These are phyloP conservation scores for Bruguiera sexangula DNA, from an alignment of 345 rosid genomes.

Conservation along the genomic window DNA sequence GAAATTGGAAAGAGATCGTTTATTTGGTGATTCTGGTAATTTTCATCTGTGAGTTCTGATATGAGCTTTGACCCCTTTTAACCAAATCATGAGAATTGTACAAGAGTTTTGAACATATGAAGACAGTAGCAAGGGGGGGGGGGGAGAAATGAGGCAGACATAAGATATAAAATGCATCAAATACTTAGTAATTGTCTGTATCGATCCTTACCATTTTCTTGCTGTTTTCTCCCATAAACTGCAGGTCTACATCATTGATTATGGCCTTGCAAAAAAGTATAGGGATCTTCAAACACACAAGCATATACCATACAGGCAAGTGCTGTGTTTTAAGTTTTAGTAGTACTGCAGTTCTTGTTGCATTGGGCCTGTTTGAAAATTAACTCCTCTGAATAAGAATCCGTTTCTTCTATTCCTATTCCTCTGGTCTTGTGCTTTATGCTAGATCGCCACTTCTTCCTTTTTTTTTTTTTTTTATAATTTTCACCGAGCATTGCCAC, in stretches of 20 bases:
- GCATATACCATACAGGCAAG: slow-evolving; percentile 34
- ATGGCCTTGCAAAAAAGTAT: slow-evolving; percentile 36
- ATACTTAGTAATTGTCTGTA: no score
- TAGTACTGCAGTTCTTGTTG: no score
- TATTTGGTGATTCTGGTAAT: neutral
- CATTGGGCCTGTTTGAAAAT: no score
- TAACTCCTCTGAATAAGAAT: no score
- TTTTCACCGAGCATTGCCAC: no score
- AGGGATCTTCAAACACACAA: slow-evolving; percentile 37
- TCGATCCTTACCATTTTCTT: neutral
- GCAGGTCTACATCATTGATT: slow-evolving; percentile 35
- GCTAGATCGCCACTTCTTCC: no score
- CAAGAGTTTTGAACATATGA: neutral
- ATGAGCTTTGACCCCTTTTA: neutral
- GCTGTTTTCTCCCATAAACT: neutral
- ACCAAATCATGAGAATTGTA: neutral
- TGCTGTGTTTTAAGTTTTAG: neutral
- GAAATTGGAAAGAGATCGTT: neutral
- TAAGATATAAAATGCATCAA: no score
- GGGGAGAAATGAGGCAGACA: no score
- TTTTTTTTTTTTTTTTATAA: no score
- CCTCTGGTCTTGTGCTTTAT: no score
- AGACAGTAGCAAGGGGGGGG: neutral
- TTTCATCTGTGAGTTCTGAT: neutral
- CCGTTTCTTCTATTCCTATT: no score